A percentile compares a stretch with the other conserved stretches of the same genome.
These are phyloP conservation scores for Pezicula neosporulosa DNA, from an alignment of 2,329 filamentous ascomycete species.

Conservation along the genomic window DNA sequence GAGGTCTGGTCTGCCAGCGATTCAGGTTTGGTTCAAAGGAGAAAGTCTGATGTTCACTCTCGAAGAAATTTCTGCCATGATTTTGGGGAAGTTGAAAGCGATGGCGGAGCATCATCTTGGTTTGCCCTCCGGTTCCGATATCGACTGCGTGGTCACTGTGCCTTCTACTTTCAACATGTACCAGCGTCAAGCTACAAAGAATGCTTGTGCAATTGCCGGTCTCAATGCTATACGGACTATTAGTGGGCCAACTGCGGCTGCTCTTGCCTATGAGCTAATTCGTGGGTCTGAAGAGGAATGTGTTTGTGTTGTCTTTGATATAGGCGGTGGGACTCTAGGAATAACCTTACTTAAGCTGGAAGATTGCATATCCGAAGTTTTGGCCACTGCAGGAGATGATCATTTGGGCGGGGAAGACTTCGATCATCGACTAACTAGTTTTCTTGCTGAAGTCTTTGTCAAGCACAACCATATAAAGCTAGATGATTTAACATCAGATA, in stretches of 20 bases:
- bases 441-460: not conserved
- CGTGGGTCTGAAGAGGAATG: conserved; percentile 23
- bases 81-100: conserved; percentile 8
- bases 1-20: not conserved
- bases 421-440: not conserved
- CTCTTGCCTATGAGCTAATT: conserved; percentile 68
- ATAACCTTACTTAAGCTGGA: conserved; percentile 6
- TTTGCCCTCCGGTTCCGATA: too few species aligned
- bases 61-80: conserved; percentile 4
- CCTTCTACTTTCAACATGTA: conserved; percentile 76
- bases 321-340: not conserved
- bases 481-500: not conserved
- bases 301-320: conserved; percentile 3
- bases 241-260: conserved; percentile 70
- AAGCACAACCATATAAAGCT: not conserved
- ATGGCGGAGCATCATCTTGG: conserved; percentile 2
- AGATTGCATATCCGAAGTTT: conserved; percentile 8
- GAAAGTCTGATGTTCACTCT: not conserved
- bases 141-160: conserved; percentile 56
- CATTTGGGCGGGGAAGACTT: conserved; percentile 4
- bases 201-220: conserved; percentile 67
- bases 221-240: conserved; percentile 73
- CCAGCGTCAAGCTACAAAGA: conserved; percentile 71
- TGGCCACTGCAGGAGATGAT: not conserved
- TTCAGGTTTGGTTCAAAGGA: conserved; percentile 2